A percentile compares a stretch with the other conserved stretches of the same genome.
These are phyloP conservation scores for Aphanomyces invadans DNA, from an alignment of 352 stramenopile species.

Conservation along the genomic window DNA sequence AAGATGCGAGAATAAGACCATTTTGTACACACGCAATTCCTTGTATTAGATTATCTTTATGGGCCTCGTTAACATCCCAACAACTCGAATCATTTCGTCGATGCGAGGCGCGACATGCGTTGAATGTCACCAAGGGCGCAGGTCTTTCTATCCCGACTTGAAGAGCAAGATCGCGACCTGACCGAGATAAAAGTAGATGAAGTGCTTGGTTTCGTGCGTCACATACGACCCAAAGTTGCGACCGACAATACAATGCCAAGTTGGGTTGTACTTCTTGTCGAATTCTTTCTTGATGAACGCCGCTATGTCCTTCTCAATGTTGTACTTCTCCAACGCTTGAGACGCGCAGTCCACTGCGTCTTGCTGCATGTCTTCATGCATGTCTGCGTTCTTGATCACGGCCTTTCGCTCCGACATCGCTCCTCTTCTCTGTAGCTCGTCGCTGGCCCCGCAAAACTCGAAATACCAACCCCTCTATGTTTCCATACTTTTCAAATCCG, in stretches of 20 bases:
- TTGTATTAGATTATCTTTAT: background rate
- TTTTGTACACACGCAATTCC: background rate
- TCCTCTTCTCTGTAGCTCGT: background rate
- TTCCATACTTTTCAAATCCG: slow-evolving; percentile 10
- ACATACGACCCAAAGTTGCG: slow-evolving; percentile 93
- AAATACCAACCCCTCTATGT: slow-evolving; percentile 5
- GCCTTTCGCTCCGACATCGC: slow-evolving; percentile 92
- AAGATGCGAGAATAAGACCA: background rate
- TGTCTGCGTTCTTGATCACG: slow-evolving; percentile 99
- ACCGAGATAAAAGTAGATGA: slow-evolving; percentile 95
- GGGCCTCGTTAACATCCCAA: too few species aligned
- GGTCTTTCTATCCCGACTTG: slow-evolving; percentile 84
- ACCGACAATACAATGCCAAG: slow-evolving; percentile 93
- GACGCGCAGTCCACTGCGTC: slow-evolving; percentile 97
- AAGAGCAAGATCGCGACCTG: slow-evolving; percentile 91
- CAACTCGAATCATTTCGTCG: background rate
- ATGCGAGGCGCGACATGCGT: too few species aligned
- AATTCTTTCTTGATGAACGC: slow-evolving; percentile 92
- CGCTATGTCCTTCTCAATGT: slow-evolving; percentile 97
- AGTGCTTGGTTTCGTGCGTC: slow-evolving; percentile 91
- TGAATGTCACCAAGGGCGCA: background rate
- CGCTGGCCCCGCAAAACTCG: background rate
- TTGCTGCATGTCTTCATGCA: slow-evolving; percentile 99
- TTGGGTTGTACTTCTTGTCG: slow-evolving; percentile 89
- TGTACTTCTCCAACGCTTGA: slow-evolving; percentile 98